Evolutionary conservation across 1,284 basidiomycete genomes (phyloP), one percentile per base, ranked within the genome.

Genomic region (Microbotryum scabiosae): DNA sequence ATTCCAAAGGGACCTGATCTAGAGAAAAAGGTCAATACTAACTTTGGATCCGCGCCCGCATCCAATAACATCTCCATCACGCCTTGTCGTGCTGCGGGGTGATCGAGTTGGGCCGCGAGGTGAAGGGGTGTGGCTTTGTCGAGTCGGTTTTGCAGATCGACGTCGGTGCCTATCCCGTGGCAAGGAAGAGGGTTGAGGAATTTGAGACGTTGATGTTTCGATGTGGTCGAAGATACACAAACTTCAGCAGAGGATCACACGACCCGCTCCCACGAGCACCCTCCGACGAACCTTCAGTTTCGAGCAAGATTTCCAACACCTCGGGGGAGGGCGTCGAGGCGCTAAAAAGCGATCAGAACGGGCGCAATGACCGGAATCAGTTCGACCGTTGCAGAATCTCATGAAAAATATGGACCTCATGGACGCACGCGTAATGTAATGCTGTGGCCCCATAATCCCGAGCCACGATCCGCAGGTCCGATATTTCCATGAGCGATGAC

Each of bases 121-220:
- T 93, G 90, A 12, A 94, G 78, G 2, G 90, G 90, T 0, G 90
- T 93, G 44, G 85, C 84, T 10, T 82, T 82, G 46, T 86, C 83
- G 36, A 87, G 75, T 23, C 81, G 79, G 74, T 92, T 92, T 70
- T 84, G 79, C 21, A 84, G 81, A 73, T 93, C 90, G 56, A 92
- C 88, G 71, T 93, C 88, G 75, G 89, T 91, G 14, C 55, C 58
- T 59, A 30, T 7, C 20, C 7, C 21, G 5, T 10, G 14, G 8
- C 36, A 41, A 45, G 32, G 25, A 21, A 23, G 20, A 4, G n/a
- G 51, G 9, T 12, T 2, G 49, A 28, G 49, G 18, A 30, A 20
- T 51, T 14, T 2, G 26, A 18, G 2, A 1, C 8, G 21, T 43
- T 25, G 21, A 26, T 1, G 14, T 1, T 16, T 41, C 16, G 36